These are phyloP conservation scores for Lactarius hengduanensis DNA, from an alignment of 768 basidiomycete genomes.

Conservation along the genomic window DNA sequence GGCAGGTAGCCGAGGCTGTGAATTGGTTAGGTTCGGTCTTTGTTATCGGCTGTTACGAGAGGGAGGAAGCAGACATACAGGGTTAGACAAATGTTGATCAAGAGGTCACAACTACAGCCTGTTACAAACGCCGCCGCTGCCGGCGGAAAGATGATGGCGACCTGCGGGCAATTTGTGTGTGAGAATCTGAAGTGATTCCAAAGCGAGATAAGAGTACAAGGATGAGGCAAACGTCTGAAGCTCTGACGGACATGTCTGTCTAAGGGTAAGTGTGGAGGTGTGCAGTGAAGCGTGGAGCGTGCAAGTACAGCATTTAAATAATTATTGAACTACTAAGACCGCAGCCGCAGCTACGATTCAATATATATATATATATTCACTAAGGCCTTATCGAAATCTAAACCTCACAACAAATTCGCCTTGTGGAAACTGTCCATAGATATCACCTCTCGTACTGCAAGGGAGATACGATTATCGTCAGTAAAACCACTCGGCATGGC, in stretches of 20 bases:
- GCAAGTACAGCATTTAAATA: background rate
- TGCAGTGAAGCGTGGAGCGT: background rate
- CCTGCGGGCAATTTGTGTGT: constrained; percentile 39
- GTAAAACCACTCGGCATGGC: background rate
- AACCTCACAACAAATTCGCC: constrained; percentile 31
- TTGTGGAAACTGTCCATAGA: constrained; percentile 28
- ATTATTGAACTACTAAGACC: background rate
- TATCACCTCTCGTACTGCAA: constrained; percentile 34
- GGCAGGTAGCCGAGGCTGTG: constrained; percentile 74
- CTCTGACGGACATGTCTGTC: constrained; percentile 43
- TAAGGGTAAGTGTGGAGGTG: background rate
- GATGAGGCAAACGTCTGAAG: constrained; percentile 78
- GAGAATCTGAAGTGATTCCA: background rate
- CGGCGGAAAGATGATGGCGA: constrained; percentile 79
- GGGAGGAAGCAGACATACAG: constrained; percentile 46
- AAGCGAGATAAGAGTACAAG: constrained; percentile 45
- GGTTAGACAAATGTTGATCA: constrained; percentile 81
- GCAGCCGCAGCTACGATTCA: background rate
- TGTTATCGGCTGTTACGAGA: background rate
- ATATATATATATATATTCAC: background rate
- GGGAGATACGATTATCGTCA: constrained; percentile 10
- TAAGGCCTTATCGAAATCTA: background rate
- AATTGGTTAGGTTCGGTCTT: constrained; percentile 14
- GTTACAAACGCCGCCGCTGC: constrained; percentile 75
- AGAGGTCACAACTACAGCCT: constrained; percentile 82